phyloP scores from a whole-genome alignment of 2,329 filamentous ascomycete genomes.

The Bipolaris zeicola region DNA sequence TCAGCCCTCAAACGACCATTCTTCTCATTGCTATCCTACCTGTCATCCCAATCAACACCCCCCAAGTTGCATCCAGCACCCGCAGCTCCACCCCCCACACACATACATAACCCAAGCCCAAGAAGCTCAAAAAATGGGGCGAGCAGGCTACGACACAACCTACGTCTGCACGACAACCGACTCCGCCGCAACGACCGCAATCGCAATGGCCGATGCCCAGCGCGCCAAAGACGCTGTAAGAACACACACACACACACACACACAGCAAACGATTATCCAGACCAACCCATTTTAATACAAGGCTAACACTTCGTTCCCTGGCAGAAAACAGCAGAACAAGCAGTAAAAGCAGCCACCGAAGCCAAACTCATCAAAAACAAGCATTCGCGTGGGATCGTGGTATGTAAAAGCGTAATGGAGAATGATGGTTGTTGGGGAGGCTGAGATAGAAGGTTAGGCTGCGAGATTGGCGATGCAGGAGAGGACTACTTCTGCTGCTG shows the following conservation, averaged over 20 bases:
- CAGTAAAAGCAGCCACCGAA: neutral
- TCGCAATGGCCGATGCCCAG: conserved; percentile 3
- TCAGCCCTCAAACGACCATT: neutral
- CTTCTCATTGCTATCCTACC: too few relatives aligned
- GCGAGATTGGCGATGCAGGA: too few relatives aligned
- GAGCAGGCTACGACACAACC: conserved; percentile 27
- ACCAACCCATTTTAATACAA: too few relatives aligned
- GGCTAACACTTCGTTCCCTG: neutral
- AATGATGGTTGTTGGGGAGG: neutral
- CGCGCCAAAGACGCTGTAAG: neutral
- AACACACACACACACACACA: too few relatives aligned
- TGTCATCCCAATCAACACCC: too few relatives aligned
- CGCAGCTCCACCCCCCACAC: too few relatives aligned
- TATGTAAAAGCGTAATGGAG: neutral
- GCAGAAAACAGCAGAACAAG: neutral
- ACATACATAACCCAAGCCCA: too few relatives aligned
- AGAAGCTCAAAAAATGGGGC: conserved; percentile 20
- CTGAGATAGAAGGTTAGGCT: too few relatives aligned
- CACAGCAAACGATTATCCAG: too few relatives aligned
- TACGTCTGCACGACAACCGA: conserved; percentile 5
- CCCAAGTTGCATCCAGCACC: too few relatives aligned
- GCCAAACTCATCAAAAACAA: conserved; percentile 18
- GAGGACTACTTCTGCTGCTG: too few relatives aligned
- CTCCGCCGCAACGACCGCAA: conserved; percentile 3
- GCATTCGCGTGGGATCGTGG: conserved; percentile 14